Evolutionary conservation across 2,329 filamentous ascomycete genomes (phyloP), one percentile per base, ranked within the genome.

Genomic region (Colletotrichum lentis): DNA sequence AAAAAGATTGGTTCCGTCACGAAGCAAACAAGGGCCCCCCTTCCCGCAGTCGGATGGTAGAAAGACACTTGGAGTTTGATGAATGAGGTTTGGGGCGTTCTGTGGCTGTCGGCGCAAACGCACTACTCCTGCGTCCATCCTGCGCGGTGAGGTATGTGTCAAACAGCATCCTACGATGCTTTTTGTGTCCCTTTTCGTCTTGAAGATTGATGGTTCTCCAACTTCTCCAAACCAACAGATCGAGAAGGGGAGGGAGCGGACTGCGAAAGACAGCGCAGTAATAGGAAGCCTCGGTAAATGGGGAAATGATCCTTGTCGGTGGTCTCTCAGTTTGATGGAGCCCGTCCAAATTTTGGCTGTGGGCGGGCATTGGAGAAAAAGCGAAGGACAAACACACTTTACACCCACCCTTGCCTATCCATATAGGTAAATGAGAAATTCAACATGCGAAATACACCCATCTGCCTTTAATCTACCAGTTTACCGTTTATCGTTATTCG

Each of bases 61-160:
- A 11, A 20, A 37, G n/a, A 39, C 39, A 20, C 18, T 22, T 37
- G 50, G 37, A 35, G 49, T 11, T 35, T 20, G 11, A 37, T 12
- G 35, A 37, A 41, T 14, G 18, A 54, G 22, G 27, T 35, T 31
- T 37, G 50, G 12, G 16, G 12, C 35, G 50, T 22, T 39, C 31
- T 39, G 31, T 54, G 35, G 52, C 52, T 54, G 35, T 10, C 52
- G 6, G n/a, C 52, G 35, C 35, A 53, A 37, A 53, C 49, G 27
- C 27, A 35, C 31, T 39, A 54, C n/a, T 24, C 52, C 20, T 10
- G n/a, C n/a, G 11, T 10, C 52, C 52, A 8, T 24, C 7, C 11
- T 37, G 10, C 35, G n/a, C 35, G 31, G 31, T 35, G 8, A 35
- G 31, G 31, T 10, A 35, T 10, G 31, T 7, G 18, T 10, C 12